Conservation (phyloP, 495 filamentous ascomycete species). For the Penicillium bialowiezense region DNA sequence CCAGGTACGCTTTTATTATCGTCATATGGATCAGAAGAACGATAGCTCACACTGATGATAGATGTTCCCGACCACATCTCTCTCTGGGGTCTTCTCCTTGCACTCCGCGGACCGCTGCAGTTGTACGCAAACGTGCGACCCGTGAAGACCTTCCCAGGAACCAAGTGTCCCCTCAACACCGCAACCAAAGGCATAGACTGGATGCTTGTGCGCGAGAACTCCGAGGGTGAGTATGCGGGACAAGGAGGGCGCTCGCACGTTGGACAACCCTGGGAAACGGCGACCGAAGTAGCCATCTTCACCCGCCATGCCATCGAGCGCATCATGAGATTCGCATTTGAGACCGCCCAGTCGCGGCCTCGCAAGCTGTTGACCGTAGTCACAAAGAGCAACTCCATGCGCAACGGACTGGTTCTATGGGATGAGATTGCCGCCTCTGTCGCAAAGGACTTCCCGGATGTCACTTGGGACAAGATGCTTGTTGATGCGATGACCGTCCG, state of each 20-base stretch:
- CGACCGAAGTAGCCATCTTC: conserved; percentile 50
- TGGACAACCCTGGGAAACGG: conserved; percentile 41
- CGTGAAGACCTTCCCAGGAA: conserved; percentile 42
- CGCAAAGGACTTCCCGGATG: conserved; percentile 44
- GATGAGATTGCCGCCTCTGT: conserved; percentile 41
- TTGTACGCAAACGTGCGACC: conserved; percentile 52
- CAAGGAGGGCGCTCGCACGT: conserved; percentile 46
- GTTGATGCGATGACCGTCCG: conserved; percentile 53
- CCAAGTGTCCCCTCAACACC: conserved; percentile 39
- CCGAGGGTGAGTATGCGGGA: conserved; percentile 50
- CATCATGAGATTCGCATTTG: conserved; percentile 50
- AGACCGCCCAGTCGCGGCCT: conserved; percentile 35
- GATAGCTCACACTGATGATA: conserved; percentile 5
- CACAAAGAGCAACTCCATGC: conserved; percentile 51
- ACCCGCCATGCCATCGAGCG: conserved; percentile 45
- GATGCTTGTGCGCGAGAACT: conserved; percentile 51
- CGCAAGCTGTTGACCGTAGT: conserved; percentile 47
- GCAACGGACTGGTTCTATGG: conserved; percentile 51
- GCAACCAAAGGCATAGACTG: conserved; percentile 39
- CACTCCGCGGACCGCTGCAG: conserved; percentile 47
- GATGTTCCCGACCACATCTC: conserved; percentile 52
- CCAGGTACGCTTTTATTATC: conserved; percentile 20
- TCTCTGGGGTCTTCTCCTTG: conserved; percentile 47
- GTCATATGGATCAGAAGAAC: not conserved
- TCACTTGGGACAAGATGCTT: conserved; percentile 48